These are phyloP conservation scores for Prunus persica DNA, from an alignment of 306 rosid species.

Conservation along the genomic window Prunus_persica_NCBIv2 NC_034010.1:27529001-27529500, in stretches of 20 bases:
- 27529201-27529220: slow-evolving; percentile 1
- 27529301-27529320: background rate
- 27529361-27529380: background rate
- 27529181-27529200: slow-evolving; percentile 10
- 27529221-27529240: background rate
- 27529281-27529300: slow-evolving; percentile 2
- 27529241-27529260: slow-evolving; percentile 4
- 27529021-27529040: background rate
- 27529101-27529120: background rate
- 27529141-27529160: background rate
- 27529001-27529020: background rate
- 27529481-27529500: no score
- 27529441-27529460: background rate
- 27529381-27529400: background rate
- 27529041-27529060: background rate
- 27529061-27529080: background rate
- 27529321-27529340: slow-evolving; percentile 19
- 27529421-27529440: background rate
- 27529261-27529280: slow-evolving; percentile 23
- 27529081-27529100: background rate
- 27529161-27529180: background rate
- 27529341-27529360: background rate
- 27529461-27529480: background rate
- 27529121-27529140: slow-evolving; percentile 5
- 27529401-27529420: background rate